Evolutionary conservation across 73 alveolate genomes (phyloP).

Genomic region (Paraurostyla sp.): DNA sequence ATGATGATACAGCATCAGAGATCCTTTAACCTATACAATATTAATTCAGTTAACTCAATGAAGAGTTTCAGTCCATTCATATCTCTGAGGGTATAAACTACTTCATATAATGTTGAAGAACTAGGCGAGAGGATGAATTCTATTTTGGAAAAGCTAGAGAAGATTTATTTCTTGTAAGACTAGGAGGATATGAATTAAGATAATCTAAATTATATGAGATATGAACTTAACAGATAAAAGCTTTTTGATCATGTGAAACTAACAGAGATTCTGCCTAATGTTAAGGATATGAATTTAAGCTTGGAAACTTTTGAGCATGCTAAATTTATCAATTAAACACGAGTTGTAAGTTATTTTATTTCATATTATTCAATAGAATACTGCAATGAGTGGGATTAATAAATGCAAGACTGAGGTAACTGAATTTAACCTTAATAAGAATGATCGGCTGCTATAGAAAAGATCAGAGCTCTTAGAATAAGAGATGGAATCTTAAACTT

Average conservation of each 20-base stretch:
- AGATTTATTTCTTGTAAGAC: background rate
- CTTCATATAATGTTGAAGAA: conserved; percentile 9
- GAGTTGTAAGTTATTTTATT: background rate
- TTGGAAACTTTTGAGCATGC: conserved; percentile 40
- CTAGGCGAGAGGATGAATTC: background rate
- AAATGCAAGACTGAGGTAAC: conserved; percentile 29
- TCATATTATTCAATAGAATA: background rate
- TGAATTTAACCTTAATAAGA: conserved; percentile 33
- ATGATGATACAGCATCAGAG: too few species aligned
- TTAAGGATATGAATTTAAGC: conserved; percentile 22
- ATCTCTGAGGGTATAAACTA: conserved; percentile 4
- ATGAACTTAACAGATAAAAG: background rate
- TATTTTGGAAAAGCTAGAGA: background rate
- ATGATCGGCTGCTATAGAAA: conserved; percentile 19
- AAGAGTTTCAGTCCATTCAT: conserved; percentile 34
- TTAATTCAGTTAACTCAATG: background rate
- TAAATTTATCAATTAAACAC: conserved; percentile 42
- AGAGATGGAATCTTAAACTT: background rate
- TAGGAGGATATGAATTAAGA: conserved; percentile 6
- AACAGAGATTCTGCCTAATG: background rate
- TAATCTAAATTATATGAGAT: background rate
- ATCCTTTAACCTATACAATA: background rate
- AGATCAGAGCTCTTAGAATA: conserved; percentile 1
- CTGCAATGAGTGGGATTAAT: conserved; percentile 43
- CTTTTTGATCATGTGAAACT: conserved; percentile 24